These are phyloP conservation scores for Diplodia corticola DNA, from an alignment of 2,329 filamentous ascomycete genomes.

Conservation along the genomic window DNA sequence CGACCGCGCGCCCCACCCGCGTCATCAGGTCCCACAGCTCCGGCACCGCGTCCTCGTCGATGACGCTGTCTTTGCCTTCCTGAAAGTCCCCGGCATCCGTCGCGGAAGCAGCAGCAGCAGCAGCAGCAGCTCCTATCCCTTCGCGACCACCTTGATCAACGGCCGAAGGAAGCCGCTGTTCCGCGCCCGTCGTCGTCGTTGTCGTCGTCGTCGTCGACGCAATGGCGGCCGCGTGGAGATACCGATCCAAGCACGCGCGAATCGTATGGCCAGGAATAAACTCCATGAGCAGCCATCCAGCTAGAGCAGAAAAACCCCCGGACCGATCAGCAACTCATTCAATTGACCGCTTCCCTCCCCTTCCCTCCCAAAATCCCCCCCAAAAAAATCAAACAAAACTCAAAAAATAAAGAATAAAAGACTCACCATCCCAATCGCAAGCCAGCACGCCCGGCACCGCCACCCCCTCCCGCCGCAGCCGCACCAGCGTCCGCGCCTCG, in stretches of 20 bases:
- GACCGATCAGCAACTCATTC: not conserved
- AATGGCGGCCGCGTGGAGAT: constrained; percentile 16
- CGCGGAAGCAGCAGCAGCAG: too few species aligned
- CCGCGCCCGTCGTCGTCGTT: too few species aligned
- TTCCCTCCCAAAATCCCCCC: constrained; percentile 51
- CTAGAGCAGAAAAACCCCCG: not conserved
- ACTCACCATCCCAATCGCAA: constrained; percentile 55
- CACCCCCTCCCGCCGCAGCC: constrained; percentile 76
- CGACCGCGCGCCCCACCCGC: constrained; percentile 70
- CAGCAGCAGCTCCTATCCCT: not conserved
- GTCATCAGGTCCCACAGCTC: constrained; percentile 64
- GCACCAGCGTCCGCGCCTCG: constrained; percentile 81
- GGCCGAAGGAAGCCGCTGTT: too few species aligned
- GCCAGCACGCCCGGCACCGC: constrained; percentile 79
- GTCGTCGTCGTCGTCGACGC: too few species aligned
- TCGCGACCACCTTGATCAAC: too few species aligned
- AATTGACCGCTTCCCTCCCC: constrained; percentile 52
- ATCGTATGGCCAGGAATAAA: constrained; percentile 22
- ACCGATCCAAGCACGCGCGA: constrained; percentile 21
- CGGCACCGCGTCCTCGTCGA: constrained; percentile 17
- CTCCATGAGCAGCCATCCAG: constrained; percentile 24
- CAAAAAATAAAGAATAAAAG: constrained; percentile 48
- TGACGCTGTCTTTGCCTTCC: not conserved
- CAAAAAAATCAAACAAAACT: too few species aligned
- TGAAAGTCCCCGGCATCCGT: not conserved